These are phyloP conservation scores for Pelargonium citronellum DNA, from an alignment of 441 rosid genomes.

Conservation along the genomic window DNA sequence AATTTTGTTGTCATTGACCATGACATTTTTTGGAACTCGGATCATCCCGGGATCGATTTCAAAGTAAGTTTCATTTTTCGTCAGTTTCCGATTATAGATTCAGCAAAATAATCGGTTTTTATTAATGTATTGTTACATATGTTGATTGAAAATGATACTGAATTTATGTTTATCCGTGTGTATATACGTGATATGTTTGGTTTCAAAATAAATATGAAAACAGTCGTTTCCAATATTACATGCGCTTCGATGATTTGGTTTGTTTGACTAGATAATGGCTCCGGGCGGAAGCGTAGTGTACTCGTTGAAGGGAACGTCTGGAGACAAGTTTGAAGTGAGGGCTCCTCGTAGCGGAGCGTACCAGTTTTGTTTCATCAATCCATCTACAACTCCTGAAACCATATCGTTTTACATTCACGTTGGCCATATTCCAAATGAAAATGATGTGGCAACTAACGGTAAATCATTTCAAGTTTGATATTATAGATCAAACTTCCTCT, in stretches of 20 bases:
- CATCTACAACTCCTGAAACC: constrained; percentile 75
- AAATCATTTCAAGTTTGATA: neutral
- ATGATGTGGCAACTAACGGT: constrained; percentile 82
- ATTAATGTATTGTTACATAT: neutral
- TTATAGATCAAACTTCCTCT: neutral
- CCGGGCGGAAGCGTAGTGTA: constrained; percentile 59
- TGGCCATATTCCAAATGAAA: constrained; percentile 86
- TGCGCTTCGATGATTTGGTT: neutral
- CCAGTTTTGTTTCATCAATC: constrained; percentile 87
- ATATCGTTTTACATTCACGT: constrained; percentile 88
- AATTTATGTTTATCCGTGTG: too few relatives aligned
- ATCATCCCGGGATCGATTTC: constrained; percentile 93
- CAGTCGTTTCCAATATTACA: too few relatives aligned
- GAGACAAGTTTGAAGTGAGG: constrained; percentile 78
- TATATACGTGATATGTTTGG: too few relatives aligned
- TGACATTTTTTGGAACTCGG: constrained; percentile 91
- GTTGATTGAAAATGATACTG: too few relatives aligned
- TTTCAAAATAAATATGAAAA: too few relatives aligned
- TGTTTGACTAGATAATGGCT: constrained; percentile 49
- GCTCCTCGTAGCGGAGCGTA: constrained; percentile 59
- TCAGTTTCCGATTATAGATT: neutral
- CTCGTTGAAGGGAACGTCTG: constrained; percentile 67
- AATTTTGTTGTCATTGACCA: constrained; percentile 94
- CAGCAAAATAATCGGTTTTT: neutral
- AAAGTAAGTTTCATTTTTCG: constrained; percentile 32